These are phyloP conservation scores for Penicillium palitans DNA, from an alignment of 2,329 filamentous ascomycete species.

Conservation along the genomic window DNA sequence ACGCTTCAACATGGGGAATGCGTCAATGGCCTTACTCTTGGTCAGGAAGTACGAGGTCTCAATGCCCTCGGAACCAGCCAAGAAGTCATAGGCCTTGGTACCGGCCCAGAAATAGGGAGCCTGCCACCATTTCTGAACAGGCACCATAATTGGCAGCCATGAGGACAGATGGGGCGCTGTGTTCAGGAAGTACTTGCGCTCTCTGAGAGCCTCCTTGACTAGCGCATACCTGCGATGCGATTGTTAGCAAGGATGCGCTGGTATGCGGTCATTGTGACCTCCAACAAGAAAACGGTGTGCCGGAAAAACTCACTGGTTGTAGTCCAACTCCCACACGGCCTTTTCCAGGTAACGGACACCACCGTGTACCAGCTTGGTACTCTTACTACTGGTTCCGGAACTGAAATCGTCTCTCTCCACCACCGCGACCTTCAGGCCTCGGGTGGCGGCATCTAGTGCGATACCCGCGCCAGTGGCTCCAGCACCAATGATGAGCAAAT, in stretches of 20 bases:
- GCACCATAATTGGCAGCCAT: conserved; percentile 82
- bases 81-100: conserved; percentile 78
- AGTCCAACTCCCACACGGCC: conserved; percentile 81
- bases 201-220: conserved; percentile 77
- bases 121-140: conserved; percentile 80
- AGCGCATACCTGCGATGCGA: conserved; percentile 56
- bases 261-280: neutral
- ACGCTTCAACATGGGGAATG: conserved; percentile 84
- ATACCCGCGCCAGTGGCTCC: conserved; percentile 79
- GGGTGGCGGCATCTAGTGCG: conserved; percentile 75
- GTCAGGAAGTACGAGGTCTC: conserved; percentile 88
- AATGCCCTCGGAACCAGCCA: conserved; percentile 83
- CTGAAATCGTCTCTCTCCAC: conserved; percentile 84
- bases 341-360: conserved; percentile 85
- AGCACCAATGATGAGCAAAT: conserved; percentile 75
- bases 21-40: conserved; percentile 79
- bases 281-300: too few relatives aligned
- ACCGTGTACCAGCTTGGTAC: conserved; percentile 82
- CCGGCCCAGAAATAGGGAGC: conserved; percentile 71
- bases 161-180: conserved; percentile 78
- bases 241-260: conserved; percentile 7
- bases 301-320: conserved; percentile 62
- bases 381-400: conserved; percentile 80
- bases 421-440: conserved; percentile 75
- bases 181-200: conserved; percentile 80